Evolutionary conservation across 495 filamentous ascomycete genomes (phyloP).

Genomic region (Penicillium diatomitis): DNA sequence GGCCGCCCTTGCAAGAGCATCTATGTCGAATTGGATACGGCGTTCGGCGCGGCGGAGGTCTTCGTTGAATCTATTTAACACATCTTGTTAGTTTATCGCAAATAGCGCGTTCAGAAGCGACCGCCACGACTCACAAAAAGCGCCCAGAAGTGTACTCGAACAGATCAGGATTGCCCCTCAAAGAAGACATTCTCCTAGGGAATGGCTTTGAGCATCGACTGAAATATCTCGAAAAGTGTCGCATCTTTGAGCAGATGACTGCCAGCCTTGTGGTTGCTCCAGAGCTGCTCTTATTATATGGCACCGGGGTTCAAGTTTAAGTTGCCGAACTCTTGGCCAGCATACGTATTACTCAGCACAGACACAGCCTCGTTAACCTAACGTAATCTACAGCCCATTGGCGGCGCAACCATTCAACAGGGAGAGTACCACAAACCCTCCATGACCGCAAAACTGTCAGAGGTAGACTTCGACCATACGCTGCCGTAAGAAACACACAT

Average conservation of each 20-base stretch:
- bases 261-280: not conserved
- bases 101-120: slow-evolving; percentile 1
- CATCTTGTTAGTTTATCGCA: not conserved
- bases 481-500: not conserved
- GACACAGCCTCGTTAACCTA: no score
- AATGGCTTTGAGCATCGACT: slow-evolving; percentile 1
- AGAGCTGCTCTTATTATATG: not conserved
- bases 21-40: slow-evolving; percentile 10
- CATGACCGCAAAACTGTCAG: not conserved
- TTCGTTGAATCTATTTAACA: slow-evolving; percentile 10
- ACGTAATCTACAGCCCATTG: no score
- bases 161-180: slow-evolving; percentile 4
- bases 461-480: slow-evolving; percentile 1
- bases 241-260: slow-evolving; percentile 3
- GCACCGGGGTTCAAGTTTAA: not conserved
- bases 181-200: slow-evolving; percentile 2
- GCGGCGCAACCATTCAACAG: no score
- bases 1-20: slow-evolving; percentile 8
- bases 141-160: slow-evolving; percentile 18
- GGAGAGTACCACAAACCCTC: no score
- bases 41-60: slow-evolving; percentile 12
- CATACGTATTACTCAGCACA: no score
- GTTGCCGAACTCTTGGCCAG: not conserved
- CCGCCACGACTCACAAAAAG: slow-evolving; percentile 11
- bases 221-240: slow-evolving; percentile 3